These are phyloP conservation scores for Hirschioporus abietinus DNA, from an alignment of 768 basidiomycete genomes.

Conservation along the genomic window DNA sequence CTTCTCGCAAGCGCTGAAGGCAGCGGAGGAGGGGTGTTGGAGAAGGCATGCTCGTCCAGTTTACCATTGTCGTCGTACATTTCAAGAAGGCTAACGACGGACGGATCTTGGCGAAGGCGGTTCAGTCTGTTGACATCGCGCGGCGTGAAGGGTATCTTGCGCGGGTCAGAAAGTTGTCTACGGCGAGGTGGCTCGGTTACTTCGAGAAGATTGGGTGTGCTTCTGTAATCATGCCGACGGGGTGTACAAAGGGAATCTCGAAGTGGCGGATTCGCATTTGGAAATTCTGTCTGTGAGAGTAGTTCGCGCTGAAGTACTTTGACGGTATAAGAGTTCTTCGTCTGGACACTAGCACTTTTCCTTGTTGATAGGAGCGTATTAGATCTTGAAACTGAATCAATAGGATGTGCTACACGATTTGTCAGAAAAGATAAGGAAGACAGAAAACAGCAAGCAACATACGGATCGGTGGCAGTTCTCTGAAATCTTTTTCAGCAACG, in stretches of 20 bases:
- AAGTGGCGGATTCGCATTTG: conserved; percentile 49
- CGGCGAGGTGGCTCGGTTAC: not conserved
- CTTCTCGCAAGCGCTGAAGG: conserved; percentile 34
- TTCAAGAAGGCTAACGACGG: conserved; percentile 66
- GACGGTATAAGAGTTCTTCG: conserved; percentile 62
- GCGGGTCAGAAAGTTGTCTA: not conserved
- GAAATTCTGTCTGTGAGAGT: conserved; percentile 60
- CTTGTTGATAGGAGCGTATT: conserved; percentile 43
- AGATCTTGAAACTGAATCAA: conserved; percentile 46
- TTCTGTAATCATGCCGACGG: conserved; percentile 19
- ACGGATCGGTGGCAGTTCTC: conserved; percentile 66
- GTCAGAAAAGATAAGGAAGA: conserved; percentile 29
- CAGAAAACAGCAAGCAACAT: conserved; percentile 29
- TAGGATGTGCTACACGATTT: conserved; percentile 43
- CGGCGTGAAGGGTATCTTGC: conserved; percentile 30
- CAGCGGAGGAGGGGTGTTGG: conserved; percentile 45
- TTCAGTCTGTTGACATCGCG: conserved; percentile 48
- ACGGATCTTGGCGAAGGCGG: conserved; percentile 67
- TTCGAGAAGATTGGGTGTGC: not conserved
- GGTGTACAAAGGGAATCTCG: conserved; percentile 21
- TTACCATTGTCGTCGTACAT: conserved; percentile 72
- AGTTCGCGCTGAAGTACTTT: conserved; percentile 62
- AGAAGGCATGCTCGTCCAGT: conserved; percentile 56
- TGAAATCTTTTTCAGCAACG: conserved; percentile 50
- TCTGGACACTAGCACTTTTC: conserved; percentile 48